Evolutionary conservation across 2,329 filamentous ascomycete genomes (phyloP).

Genomic region (Annulohypoxylon truncatum): DNA sequence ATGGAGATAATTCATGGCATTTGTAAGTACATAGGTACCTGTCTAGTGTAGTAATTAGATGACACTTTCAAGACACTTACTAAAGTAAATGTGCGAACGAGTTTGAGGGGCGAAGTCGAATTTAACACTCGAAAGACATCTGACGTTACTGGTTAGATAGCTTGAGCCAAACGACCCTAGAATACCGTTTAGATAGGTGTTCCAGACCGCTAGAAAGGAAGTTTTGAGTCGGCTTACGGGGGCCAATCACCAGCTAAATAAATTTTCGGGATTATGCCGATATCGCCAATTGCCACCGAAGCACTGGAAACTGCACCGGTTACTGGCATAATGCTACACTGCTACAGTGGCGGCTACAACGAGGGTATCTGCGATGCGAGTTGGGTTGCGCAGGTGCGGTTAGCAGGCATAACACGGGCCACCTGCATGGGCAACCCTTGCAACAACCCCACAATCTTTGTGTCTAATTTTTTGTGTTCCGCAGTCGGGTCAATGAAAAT

Average conservation of each 20-base stretch:
- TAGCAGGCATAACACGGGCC: conserved; percentile 15
- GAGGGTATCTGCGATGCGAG: background rate
- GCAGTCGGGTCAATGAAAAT: conserved; percentile 33
- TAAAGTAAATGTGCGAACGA: background rate
- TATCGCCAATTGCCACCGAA: conserved; percentile 37
- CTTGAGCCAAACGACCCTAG: too few relatives aligned
- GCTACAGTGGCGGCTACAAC: background rate
- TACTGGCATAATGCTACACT: background rate
- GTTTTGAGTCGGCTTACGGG: conserved; percentile 16
- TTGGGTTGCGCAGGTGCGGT: background rate
- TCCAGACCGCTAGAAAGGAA: conserved; percentile 32
- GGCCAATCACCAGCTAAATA: conserved; percentile 33
- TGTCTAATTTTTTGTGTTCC: conserved; percentile 38
- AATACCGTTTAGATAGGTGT: background rate
- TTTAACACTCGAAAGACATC: background rate
- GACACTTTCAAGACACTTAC: background rate
- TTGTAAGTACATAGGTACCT: too few relatives aligned
- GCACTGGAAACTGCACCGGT: background rate
- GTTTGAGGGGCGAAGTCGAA: background rate
- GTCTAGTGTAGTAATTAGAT: background rate
- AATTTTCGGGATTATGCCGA: conserved; percentile 35
- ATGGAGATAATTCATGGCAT: background rate
- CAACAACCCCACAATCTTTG: conserved; percentile 39
- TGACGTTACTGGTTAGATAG: background rate
- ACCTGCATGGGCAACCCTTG: conserved; percentile 8